These are phyloP conservation scores for Pythium plurisporium DNA, from an alignment of 352 stramenopile species.

Conservation along the genomic window DNA sequence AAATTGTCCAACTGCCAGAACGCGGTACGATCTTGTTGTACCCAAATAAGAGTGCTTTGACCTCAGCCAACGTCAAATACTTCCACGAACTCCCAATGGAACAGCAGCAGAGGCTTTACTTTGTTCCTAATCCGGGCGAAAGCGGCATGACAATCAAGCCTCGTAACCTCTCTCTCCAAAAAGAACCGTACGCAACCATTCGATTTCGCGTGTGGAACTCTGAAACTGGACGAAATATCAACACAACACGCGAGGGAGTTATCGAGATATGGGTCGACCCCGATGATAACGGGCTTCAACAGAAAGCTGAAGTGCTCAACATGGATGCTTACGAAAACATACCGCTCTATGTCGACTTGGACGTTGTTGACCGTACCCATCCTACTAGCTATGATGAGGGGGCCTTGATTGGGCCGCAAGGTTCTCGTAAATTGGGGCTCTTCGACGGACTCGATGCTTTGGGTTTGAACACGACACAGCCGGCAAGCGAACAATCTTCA, in stretches of 20 bases:
- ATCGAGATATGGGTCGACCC: constrained; percentile 58
- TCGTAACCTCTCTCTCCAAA: not conserved
- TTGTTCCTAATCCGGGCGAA: constrained; percentile 33
- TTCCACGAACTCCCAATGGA: constrained; percentile 44
- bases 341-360: constrained; percentile 32
- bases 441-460: not conserved
- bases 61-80: constrained; percentile 24
- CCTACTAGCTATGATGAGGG: not conserved
- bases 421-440: not conserved
- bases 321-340: constrained; percentile 19
- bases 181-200: constrained; percentile 14
- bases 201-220: constrained; percentile 29
- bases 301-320: constrained; percentile 13
- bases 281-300: constrained; percentile 40
- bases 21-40: constrained; percentile 48
- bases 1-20: constrained; percentile 43
- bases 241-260: constrained; percentile 18
- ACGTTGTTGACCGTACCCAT: constrained; percentile 26
- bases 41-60: constrained; percentile 42
- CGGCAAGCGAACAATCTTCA: not conserved
- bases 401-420: not conserved
- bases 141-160: constrained; percentile 46
- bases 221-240: constrained; percentile 24
- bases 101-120: constrained; percentile 50
- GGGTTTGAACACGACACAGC: not conserved